Base-by-base conservation (phyloP, 2,329 filamentous ascomycete genomes). In the Fusarium poae region DNA sequence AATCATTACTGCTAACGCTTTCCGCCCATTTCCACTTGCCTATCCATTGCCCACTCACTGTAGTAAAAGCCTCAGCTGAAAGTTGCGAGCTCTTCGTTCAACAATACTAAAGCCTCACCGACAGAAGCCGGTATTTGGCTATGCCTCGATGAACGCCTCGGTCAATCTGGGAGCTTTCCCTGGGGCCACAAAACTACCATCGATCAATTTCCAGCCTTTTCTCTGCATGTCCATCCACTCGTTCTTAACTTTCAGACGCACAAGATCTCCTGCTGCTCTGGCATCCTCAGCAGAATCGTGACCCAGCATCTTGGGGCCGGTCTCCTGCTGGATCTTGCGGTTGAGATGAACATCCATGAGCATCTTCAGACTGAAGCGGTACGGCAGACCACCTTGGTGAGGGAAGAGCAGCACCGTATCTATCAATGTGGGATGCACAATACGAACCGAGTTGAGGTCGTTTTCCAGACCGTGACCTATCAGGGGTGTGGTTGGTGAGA, bases 391-490 rank as follows among this genome's bases (percentile, higher is more conserved):
- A 18, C 83, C 83, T 16, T 84, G 88, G 75, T 97, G 93, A 0
- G 94, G 94, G 77, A 88, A 99, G 0, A 97, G 85, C 0, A 97
- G 80, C 1, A 93, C 89, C 0, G 94, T 97, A 78, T 98, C 95
- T 73, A 97, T 87, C 55, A 97, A 84, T 0, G 87, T 91, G 0
- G 92, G 92, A 73, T 98, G 96, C 44, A 97, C 89, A 51, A 98
- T 86, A 35, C 95, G 91, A 40, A 91, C 85, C 4, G 91, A 88
- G 76, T 97, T 97, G 57, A 99, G 86, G 74, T 99, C 96, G 76
- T 99, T 99, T 75, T 99, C 96, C 11, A 98, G 88, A 1, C 93
- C 94, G 77, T 99, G 96, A 0, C 96, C 96, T 46, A 99, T 92
- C 1, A 99, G 81, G 0, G 94, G 92, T 0, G 94, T 99, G 0